Percentiles rank a stretch among this genome's conserved stretches.
These are phyloP conservation scores for Trichoderma brevicompactum DNA, from an alignment of 2,329 filamentous ascomycete species.

Conservation along the genomic window DNA sequence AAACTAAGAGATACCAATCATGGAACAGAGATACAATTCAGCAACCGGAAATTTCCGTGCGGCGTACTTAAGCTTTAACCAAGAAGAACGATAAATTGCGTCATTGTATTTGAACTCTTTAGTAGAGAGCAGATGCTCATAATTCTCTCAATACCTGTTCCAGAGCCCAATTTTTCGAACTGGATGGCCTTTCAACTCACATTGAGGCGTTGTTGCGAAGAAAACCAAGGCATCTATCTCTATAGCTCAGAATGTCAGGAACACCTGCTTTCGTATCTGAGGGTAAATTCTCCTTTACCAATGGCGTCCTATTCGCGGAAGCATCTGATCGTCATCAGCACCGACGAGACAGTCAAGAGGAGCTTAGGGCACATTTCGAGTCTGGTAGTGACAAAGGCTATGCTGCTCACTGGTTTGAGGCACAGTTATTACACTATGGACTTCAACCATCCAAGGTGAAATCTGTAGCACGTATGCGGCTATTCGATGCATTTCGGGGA, in stretches of 20 bases:
- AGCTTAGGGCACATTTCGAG: slow-evolving; percentile 53
- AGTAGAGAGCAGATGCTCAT: no score
- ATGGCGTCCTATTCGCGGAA: slow-evolving; percentile 51
- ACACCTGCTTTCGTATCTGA: slow-evolving; percentile 28
- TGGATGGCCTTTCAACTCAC: no score
- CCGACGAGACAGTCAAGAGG: slow-evolving; percentile 48
- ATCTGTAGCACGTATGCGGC: slow-evolving; percentile 60
- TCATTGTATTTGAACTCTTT: no score
- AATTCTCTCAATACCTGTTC: no score
- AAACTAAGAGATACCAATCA: not conserved
- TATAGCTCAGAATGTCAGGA: not conserved
- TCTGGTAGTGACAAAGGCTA: slow-evolving; percentile 50
- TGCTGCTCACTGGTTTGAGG: slow-evolving; percentile 65
- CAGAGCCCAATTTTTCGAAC: not conserved
- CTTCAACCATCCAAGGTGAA: slow-evolving; percentile 61
- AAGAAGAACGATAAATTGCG: not conserved
- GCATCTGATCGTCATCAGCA: slow-evolving; percentile 50
- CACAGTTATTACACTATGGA: slow-evolving; percentile 66
- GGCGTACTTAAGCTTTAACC: not conserved
- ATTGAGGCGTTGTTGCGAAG: no score
- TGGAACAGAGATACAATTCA: not conserved
- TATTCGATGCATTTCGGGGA: slow-evolving; percentile 60
- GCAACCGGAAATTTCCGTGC: not conserved
- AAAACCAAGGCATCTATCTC: not conserved
- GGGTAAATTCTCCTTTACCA: slow-evolving; percentile 50